A percentile compares a stretch with the other conserved stretches of the same genome.
These are phyloP conservation scores for Leccinum olivaceopallidum DNA, from an alignment of 768 basidiomycete species.

Conservation along the genomic window DNA sequence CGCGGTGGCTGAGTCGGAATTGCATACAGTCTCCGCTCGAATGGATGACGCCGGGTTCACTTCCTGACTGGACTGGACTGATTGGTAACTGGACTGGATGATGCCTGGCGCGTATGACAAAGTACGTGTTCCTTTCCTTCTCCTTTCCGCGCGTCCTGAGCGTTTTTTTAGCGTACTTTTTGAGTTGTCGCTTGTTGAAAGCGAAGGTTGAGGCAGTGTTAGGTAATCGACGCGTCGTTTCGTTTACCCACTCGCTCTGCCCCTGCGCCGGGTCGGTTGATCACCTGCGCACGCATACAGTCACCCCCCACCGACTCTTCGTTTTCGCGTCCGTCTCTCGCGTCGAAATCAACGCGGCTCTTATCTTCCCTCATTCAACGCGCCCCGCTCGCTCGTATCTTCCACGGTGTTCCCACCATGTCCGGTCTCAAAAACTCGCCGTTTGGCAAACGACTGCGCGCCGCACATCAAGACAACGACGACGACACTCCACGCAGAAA, in stretches of 20 bases:
- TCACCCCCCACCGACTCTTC: neutral
- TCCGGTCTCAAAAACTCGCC: constrained; percentile 82
- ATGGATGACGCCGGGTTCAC: neutral
- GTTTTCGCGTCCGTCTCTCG: neutral
- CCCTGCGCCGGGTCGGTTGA: constrained; percentile 25
- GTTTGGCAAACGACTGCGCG: constrained; percentile 81
- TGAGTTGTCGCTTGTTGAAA: constrained; percentile 28
- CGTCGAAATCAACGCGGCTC: neutral
- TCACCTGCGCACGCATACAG: constrained; percentile 5
- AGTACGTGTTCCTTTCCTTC: neutral
- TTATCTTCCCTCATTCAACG: neutral
- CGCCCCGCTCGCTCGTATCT: neutral
- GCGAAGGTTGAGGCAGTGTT: constrained; percentile 10
- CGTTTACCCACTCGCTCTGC: constrained; percentile 23
- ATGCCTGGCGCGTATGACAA: neutral
- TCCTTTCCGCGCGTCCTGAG: neutral
- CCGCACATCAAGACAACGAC: constrained; percentile 56
- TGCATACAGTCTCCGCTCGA: constrained; percentile 18
- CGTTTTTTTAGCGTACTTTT: constrained; percentile 12
- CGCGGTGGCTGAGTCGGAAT: constrained; percentile 2
- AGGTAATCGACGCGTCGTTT: constrained; percentile 36
- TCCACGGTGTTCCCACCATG: constrained; percentile 39
- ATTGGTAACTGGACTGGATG: constrained; percentile 16
- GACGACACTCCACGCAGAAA: constrained; percentile 57
- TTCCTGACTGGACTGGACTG: constrained; percentile 8